Evolutionary conservation across 176 grass and related monocot genomes (phyloP).

Genomic region (Alloteropsis semialata): DNA sequence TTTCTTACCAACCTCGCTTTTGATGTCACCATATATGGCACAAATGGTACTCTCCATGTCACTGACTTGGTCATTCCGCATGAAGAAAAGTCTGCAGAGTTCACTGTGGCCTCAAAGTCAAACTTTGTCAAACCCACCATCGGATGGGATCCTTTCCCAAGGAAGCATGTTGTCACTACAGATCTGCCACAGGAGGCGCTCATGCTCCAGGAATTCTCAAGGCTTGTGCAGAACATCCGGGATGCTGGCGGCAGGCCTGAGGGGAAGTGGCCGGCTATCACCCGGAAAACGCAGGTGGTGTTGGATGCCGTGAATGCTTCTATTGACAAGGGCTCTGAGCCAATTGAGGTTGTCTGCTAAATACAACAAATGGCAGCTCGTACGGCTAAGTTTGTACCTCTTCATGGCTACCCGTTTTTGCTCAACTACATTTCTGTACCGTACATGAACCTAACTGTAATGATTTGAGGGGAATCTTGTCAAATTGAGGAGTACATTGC

Average conservation of each 20-base stretch:
- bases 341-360: conserved; percentile 44
- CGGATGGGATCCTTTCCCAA: conserved; percentile 56
- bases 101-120: conserved; percentile 40
- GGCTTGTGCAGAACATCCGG: conserved; percentile 48
- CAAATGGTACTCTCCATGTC: conserved; percentile 57
- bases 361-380: background rate
- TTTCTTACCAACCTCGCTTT: conserved; percentile 62
- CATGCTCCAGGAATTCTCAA: conserved; percentile 71
- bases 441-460: background rate
- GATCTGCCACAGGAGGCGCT: conserved; percentile 64
- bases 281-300: conserved; percentile 64
- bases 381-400: background rate
- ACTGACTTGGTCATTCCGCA: conserved; percentile 67
- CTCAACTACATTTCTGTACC: background rate
- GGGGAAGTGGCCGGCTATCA: conserved; percentile 61
- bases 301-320: conserved; percentile 71
- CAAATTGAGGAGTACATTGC: background rate
- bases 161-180: conserved; percentile 35
- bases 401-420: background rate
- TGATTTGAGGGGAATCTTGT: background rate
- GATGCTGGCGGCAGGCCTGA: conserved; percentile 56
- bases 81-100: conserved; percentile 42
- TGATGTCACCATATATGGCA: conserved; percentile 56
- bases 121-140: conserved; percentile 44
- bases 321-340: conserved; percentile 39